These are phyloP conservation scores for Aspergillus unguis DNA, from an alignment of 2,329 filamentous ascomycete genomes.

Conservation along the genomic window DNA sequence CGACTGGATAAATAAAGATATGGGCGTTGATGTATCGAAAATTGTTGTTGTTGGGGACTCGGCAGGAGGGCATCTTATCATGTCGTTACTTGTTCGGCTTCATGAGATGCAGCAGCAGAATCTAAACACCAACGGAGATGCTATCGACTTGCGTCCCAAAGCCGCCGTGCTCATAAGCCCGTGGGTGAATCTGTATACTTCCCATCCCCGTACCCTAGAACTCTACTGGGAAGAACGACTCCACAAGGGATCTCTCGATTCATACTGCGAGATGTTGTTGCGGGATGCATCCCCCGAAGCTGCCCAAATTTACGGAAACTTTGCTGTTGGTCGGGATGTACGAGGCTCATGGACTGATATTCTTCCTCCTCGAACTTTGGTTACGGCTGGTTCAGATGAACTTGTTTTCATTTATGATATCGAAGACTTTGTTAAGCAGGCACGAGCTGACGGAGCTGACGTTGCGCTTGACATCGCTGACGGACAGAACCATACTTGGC, in stretches of 20 bases:
- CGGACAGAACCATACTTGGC: constrained; percentile 17
- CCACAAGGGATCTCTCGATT: constrained; percentile 14
- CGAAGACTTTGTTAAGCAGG: constrained; percentile 11
- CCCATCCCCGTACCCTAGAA: constrained; percentile 7
- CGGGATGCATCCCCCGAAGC: neutral
- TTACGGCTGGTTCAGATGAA: constrained; percentile 16
- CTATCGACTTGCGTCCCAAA: neutral
- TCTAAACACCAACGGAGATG: neutral
- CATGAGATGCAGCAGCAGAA: neutral
- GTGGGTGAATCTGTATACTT: constrained; percentile 16
- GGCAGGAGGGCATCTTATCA: constrained; percentile 14
- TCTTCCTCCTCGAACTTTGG: constrained; percentile 12
- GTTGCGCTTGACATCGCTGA: constrained; percentile 5
- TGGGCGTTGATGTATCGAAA: constrained; percentile 6
- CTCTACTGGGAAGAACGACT: constrained; percentile 17
- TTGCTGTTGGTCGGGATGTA: constrained; percentile 1
- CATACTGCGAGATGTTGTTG: constrained; percentile 8
- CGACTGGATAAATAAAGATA: constrained; percentile 32
- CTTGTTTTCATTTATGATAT: constrained; percentile 17
- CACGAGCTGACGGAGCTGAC: constrained; percentile 4
- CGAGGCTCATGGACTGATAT: constrained; percentile 16
- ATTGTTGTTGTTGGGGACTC: constrained; percentile 16
- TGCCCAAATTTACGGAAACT: constrained; percentile 10
- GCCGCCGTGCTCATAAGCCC: constrained; percentile 15
- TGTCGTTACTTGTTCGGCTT: constrained; percentile 9